These are phyloP conservation scores for Xylaria multiplex DNA, from an alignment of 2,329 filamentous ascomycete genomes.

Conservation along the genomic window DNA sequence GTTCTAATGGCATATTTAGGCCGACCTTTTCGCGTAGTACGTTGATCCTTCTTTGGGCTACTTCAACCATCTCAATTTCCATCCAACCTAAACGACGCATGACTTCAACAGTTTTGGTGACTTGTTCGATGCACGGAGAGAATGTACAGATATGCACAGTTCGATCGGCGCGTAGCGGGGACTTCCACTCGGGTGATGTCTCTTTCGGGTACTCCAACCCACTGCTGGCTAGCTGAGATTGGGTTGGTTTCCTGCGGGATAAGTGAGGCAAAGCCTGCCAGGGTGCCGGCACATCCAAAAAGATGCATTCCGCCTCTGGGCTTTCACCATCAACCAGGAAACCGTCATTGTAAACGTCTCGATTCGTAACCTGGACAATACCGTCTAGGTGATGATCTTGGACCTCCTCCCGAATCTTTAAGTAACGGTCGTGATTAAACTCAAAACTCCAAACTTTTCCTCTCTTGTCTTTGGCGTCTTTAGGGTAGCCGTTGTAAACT, in stretches of 20 bases:
- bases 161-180: constrained; percentile 75
- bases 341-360: constrained; percentile 81
- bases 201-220: constrained; percentile 37
- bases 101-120: constrained; percentile 82
- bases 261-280: constrained; percentile 83
- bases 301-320: constrained; percentile 75
- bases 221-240: constrained; percentile 40
- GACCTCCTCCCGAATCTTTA: constrained; percentile 76
- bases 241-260: constrained; percentile 62
- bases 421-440: constrained; percentile 77
- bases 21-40: constrained; percentile 84
- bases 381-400: constrained; percentile 71
- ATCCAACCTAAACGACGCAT: constrained; percentile 87
- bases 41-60: constrained; percentile 81
- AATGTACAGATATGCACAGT: constrained; percentile 90
- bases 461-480: constrained; percentile 54
- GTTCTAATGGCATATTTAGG: constrained; percentile 70
- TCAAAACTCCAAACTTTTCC: constrained; percentile 86
- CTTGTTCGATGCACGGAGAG: constrained; percentile 96
- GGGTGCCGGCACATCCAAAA: constrained; percentile 82
- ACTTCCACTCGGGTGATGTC: constrained; percentile 56
- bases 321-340: constrained; percentile 71
- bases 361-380: constrained; percentile 77
- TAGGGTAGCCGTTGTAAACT: constrained; percentile 77
- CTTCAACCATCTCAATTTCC: constrained; percentile 92